Base-by-base conservation (phyloP, 331 rosid species). In the Cucumis variabilis region DNA sequence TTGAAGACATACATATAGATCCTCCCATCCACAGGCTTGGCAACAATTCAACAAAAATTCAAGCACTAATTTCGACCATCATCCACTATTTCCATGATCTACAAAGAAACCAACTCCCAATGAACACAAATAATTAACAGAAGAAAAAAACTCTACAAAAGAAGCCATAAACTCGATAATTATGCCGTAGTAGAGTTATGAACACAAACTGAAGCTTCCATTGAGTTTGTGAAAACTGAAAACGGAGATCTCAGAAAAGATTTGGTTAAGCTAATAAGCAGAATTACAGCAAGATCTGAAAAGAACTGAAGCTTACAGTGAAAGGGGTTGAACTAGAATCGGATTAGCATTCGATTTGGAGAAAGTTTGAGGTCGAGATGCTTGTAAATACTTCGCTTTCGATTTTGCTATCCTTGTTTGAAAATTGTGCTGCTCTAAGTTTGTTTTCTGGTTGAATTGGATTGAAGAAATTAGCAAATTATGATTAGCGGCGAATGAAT, bases 281-380 rank as follows among this genome's bases (percentile, higher is more conserved):
- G 10, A 82, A 37, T 62, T 60, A 82, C 30, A 23, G 21, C 13
- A 58, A 82, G 72, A 62, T 82, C 85, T 30, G 72, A 82, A 24
- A 60, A 33, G 85, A 30, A 60, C 27, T 2, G 69, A 23, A 60
- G 14, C 85, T 82, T 82, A 82, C 85, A 28, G 85, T 9, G 66
- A 28, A 21, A 17, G 85, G 68, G 53, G 71, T 81, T 58, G 51
- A 58, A 11, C 20, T 27, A 53, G 21, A 30, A 51, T 53, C 55
- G 50, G 85, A 62, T 62, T 21, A 21, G 71, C 85, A 80, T 17
- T 17, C 70, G 50, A 80, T 25, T 53, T 53, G 24, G 48, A 80
- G 69, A 80, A 28, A 69, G 30, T 81, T 81, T 81, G 70, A 60
- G 85, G 25, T 30, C 51, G 27, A 80, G 28, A 80, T 17, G 19